These are phyloP conservation scores for Candida hungchunana DNA, from an alignment of 805 yeast species.

Conservation along the genomic window DNA sequence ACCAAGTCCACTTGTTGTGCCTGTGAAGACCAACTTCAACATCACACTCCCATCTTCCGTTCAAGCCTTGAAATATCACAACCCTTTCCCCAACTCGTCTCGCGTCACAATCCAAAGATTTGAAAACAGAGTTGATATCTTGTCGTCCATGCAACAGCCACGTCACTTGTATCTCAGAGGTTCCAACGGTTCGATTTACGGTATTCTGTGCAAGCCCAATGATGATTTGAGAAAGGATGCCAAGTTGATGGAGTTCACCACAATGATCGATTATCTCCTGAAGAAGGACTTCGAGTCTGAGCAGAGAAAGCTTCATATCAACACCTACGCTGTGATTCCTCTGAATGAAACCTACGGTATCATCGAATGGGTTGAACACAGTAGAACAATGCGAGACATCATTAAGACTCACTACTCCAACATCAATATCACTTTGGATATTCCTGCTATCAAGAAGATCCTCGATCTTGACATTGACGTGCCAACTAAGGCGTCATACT, in stretches of 20 bases:
- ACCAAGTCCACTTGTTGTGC: slow-evolving; percentile 61
- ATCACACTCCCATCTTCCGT: slow-evolving; percentile 54
- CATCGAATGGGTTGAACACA: slow-evolving; percentile 83
- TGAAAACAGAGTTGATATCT: slow-evolving; percentile 63
- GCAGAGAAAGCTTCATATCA: slow-evolving; percentile 63
- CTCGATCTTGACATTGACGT: slow-evolving; percentile 25
- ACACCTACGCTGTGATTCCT: slow-evolving; percentile 86
- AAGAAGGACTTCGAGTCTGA: slow-evolving; percentile 65
- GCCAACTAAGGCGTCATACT: slow-evolving; percentile 34
- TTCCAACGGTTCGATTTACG: slow-evolving; percentile 68
- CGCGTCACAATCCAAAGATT: slow-evolving; percentile 56
- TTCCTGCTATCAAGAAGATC: slow-evolving; percentile 24
- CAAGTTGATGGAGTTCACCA: slow-evolving; percentile 83
- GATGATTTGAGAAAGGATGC: slow-evolving; percentile 97
- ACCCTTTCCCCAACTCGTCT: slow-evolving; percentile 41
- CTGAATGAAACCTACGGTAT: slow-evolving; percentile 83
- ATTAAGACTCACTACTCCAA: slow-evolving; percentile 40
- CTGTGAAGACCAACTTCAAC: slow-evolving; percentile 66
- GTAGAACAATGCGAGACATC: slow-evolving; percentile 65
- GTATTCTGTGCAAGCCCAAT: slow-evolving; percentile 74
- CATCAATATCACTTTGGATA: slow-evolving; percentile 33
- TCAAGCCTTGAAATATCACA: slow-evolving; percentile 35
- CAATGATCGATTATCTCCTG: slow-evolving; percentile 75
- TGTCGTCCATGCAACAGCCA: slow-evolving; percentile 85
- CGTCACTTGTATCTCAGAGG: slow-evolving; percentile 73